These are phyloP conservation scores for Astrothelium macrocarpum DNA, from an alignment of 495 filamentous ascomycete species.

Conservation along the genomic window DNA sequence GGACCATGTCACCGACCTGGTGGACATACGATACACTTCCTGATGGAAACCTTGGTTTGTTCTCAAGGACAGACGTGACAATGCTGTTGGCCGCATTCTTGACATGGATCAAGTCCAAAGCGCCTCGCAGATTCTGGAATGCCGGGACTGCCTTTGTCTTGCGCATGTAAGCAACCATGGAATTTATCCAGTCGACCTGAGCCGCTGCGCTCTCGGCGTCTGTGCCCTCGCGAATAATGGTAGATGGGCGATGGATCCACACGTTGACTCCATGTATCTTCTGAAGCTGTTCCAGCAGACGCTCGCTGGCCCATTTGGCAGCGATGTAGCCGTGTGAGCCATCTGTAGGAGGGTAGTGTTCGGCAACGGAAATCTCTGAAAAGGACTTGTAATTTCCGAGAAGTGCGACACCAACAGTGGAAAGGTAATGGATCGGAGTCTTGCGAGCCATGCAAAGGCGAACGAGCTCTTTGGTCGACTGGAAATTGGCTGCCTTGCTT, in stretches of 20 bases:
- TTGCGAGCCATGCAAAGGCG: background rate
- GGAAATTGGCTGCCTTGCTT: background rate
- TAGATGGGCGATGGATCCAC: slow-evolving; percentile 24
- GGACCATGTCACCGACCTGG: slow-evolving; percentile 5
- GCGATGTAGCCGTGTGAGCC: slow-evolving; percentile 19
- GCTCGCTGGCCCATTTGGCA: slow-evolving; percentile 20
- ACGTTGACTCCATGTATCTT: slow-evolving; percentile 1
- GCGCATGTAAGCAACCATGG: slow-evolving; percentile 14
- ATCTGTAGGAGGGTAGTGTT: slow-evolving; percentile 6
- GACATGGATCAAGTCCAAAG: slow-evolving; percentile 19
- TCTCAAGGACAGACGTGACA: background rate
- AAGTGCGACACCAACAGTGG: background rate
- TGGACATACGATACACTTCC: slow-evolving; percentile 6
- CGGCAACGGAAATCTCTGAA: background rate
- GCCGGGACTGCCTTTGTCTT: slow-evolving; percentile 13
- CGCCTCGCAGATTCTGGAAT: slow-evolving; percentile 7
- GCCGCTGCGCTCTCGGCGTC: slow-evolving; percentile 8
- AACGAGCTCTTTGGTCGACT: background rate
- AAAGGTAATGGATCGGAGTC: background rate
- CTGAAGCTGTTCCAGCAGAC: slow-evolving; percentile 16
- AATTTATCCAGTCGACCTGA: slow-evolving; percentile 22
- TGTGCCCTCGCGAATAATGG: slow-evolving; percentile 19
- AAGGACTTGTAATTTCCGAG: background rate
- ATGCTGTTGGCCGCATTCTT: slow-evolving; percentile 2
- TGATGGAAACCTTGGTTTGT: background rate